These are phyloP conservation scores for Neurospora pannonica DNA, from an alignment of 495 filamentous ascomycete genomes.

Conservation along the genomic window DNA sequence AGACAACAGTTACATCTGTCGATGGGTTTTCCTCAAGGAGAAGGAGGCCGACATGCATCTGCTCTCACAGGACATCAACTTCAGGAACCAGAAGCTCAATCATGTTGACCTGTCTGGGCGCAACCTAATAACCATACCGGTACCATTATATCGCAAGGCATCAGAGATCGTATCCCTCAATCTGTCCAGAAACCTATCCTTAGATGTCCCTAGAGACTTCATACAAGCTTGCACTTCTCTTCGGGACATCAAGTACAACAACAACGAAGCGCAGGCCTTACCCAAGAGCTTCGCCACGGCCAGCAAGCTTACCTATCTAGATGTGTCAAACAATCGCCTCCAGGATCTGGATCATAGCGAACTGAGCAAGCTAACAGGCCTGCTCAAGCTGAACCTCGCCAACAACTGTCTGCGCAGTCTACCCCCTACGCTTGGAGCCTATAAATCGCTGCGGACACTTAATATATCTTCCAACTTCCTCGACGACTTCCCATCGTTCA, in stretches of 20 bases:
- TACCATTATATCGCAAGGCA: constrained; percentile 83
- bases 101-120: constrained; percentile 88
- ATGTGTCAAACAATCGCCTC: constrained; percentile 88
- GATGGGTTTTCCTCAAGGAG: constrained; percentile 86
- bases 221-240: constrained; percentile 86
- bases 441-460: constrained; percentile 64
- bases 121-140: constrained; percentile 91
- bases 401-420: constrained; percentile 79
- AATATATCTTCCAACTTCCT: constrained; percentile 91
- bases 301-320: constrained; percentile 72
- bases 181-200: constrained; percentile 78
- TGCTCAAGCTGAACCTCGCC: constrained; percentile 83
- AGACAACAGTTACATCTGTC: constrained; percentile 92
- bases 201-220: constrained; percentile 94
- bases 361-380: constrained; percentile 49
- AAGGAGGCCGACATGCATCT: constrained; percentile 69
- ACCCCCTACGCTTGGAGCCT: constrained; percentile 71
- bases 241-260: constrained; percentile 88
- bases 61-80: constrained; percentile 58
- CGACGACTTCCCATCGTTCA: constrained; percentile 69
- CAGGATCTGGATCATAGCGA: constrained; percentile 78
- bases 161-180: constrained; percentile 92
- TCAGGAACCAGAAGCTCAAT: constrained; percentile 80
- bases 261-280: constrained; percentile 82
- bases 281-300: constrained; percentile 79